Evolutionary conservation across 129 eudicot species (phyloP).

Genomic region (Glebionis coronaria): DNA sequence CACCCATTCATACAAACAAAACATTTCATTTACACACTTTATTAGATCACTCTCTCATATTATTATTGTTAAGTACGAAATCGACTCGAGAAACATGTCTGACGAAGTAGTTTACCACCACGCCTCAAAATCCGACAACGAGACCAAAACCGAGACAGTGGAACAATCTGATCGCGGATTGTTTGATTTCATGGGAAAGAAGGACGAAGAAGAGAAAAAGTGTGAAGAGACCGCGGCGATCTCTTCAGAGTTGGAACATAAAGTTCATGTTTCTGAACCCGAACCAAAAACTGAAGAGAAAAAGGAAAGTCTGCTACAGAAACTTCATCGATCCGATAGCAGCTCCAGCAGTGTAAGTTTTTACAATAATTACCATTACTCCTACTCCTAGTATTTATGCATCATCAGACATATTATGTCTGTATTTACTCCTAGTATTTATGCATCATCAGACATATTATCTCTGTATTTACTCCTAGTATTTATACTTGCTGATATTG

Average conservation of each 20-base stretch:
- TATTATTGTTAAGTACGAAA: too few species aligned
- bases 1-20: neutral
- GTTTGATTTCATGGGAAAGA: conserved; percentile 52
- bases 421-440: too few species aligned
- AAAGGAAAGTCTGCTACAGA: conserved; percentile 36
- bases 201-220: conserved; percentile 43
- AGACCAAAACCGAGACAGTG: too few species aligned
- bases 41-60: too few species aligned
- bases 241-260: conserved; percentile 46
- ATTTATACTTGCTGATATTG: too few species aligned
- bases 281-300: conserved; percentile 34
- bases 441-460: too few species aligned
- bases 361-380: too few species aligned
- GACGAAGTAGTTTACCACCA: conserved; percentile 39
- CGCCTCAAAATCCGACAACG: conserved; percentile 35
- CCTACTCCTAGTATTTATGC: too few species aligned
- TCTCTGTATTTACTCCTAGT: too few species aligned
- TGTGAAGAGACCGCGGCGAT: conserved; percentile 38
- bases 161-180: conserved; percentile 59
- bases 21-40: neutral
- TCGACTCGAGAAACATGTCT: conserved; percentile 39
- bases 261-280: conserved; percentile 56
- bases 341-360: conserved; percentile 82
- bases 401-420: too few species aligned
- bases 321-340: conserved; percentile 49